phyloP scores from a whole-genome alignment of 768 basidiomycete genomes.

The Leccinum subgranulosum region DNA sequence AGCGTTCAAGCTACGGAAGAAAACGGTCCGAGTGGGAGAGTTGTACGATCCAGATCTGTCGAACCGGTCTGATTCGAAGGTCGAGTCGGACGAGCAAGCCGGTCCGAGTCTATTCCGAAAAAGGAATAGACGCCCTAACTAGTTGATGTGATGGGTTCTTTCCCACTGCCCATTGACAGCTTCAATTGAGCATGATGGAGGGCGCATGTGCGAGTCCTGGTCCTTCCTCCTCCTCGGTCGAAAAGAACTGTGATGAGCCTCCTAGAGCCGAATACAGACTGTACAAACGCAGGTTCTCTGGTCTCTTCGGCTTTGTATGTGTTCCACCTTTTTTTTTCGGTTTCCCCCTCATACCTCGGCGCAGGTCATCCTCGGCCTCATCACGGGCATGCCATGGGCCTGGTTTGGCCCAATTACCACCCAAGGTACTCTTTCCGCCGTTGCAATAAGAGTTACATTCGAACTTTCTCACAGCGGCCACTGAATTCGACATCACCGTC shows the following conservation, averaged over 20 bases:
- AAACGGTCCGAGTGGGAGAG: slow-evolving; percentile 61
- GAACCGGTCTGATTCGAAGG: slow-evolving; percentile 12
- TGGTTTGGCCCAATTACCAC: slow-evolving; percentile 88
- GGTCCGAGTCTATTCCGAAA: slow-evolving; percentile 23
- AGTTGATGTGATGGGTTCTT: not conserved
- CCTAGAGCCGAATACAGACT: slow-evolving; percentile 44
- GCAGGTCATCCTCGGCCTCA: slow-evolving; percentile 60
- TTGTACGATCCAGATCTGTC: slow-evolving; percentile 63
- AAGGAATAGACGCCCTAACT: slow-evolving; percentile 1
- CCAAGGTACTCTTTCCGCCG: slow-evolving; percentile 41
- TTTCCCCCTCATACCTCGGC: not conserved
- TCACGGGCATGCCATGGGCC: slow-evolving; percentile 64
- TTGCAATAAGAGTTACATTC: not conserved
- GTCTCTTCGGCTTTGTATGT: slow-evolving; percentile 57
- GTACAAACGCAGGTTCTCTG: slow-evolving; percentile 68
- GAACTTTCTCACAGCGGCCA: slow-evolving; percentile 41
- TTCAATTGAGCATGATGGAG: not conserved
- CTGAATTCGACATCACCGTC: slow-evolving; percentile 65
- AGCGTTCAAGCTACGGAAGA: slow-evolving; percentile 66
- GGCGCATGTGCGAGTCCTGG: not conserved
- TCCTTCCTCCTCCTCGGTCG: not conserved
- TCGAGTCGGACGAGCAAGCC: slow-evolving; percentile 17
- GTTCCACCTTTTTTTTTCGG: not conserved
- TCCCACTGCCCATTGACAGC: not conserved
- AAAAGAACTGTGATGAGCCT: not conserved